Conservation (phyloP, 306 rosid genomes). For the Arachis stenosperma region DNA sequence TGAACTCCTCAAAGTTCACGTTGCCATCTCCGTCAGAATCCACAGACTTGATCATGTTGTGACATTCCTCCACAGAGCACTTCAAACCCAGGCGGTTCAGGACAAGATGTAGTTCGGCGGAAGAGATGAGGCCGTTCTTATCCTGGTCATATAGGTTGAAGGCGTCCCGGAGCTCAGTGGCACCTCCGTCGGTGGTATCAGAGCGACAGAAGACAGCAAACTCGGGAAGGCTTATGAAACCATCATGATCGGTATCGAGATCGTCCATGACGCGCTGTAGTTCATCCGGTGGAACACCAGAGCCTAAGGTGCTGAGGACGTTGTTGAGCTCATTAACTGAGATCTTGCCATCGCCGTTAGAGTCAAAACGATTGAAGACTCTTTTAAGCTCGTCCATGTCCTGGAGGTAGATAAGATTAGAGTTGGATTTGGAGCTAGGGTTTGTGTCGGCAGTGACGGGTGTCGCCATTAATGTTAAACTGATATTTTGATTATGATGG, state of each 20-base stretch:
- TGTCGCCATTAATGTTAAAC: constrained; percentile 36
- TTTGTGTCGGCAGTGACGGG: background rate
- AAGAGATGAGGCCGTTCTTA: constrained; percentile 80
- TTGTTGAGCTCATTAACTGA: constrained; percentile 68
- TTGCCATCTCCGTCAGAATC: constrained; percentile 86
- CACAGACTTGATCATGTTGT: constrained; percentile 72
- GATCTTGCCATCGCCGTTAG: constrained; percentile 93
- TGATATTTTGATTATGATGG: background rate
- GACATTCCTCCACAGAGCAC: constrained; percentile 67
- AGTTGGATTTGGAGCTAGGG: background rate
- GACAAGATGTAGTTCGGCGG: constrained; percentile 67
- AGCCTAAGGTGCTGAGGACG: constrained; percentile 67
- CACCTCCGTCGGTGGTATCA: constrained; percentile 50
- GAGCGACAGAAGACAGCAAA: constrained; percentile 73
- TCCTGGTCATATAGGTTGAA: constrained; percentile 87
- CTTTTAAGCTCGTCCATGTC: constrained; percentile 54
- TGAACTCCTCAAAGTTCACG: constrained; percentile 84
- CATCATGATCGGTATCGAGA: constrained; percentile 78
- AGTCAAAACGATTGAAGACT: constrained; percentile 78
- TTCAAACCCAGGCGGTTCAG: constrained; percentile 70
- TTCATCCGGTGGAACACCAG: constrained; percentile 46
- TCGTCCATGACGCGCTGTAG: constrained; percentile 74
- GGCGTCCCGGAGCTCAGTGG: constrained; percentile 73
- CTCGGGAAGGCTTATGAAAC: constrained; percentile 71
- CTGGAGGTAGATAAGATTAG: constrained; percentile 47